Conservation (phyloP, 495 filamentous ascomycete genomes). For the Collariella sp. region DNA sequence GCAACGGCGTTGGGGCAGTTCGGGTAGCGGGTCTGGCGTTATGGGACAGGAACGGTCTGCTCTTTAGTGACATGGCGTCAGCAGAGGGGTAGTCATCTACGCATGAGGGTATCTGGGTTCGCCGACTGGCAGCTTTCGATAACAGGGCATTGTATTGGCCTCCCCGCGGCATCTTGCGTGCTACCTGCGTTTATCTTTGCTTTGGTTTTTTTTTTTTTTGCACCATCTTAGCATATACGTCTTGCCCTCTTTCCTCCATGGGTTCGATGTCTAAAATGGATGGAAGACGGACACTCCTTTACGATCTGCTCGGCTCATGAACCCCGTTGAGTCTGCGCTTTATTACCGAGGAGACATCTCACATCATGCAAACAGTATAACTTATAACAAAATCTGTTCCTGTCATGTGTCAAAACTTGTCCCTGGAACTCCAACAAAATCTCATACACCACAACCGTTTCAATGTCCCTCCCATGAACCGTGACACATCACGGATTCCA, state of each 20-base stretch:
- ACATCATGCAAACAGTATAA: not conserved
- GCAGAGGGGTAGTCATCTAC: not conserved
- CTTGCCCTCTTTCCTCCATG: slow-evolving; percentile 46
- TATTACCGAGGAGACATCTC: slow-evolving; percentile 37
- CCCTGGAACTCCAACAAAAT: no score
- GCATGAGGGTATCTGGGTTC: not conserved
- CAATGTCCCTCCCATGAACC: no score
- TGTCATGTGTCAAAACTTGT: no score
- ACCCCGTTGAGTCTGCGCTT: slow-evolving; percentile 35
- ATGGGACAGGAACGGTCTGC: not conserved
- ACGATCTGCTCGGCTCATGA: slow-evolving; percentile 42
- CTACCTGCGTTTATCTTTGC: not conserved
- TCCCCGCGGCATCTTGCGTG: not conserved
- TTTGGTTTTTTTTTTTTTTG: not conserved
- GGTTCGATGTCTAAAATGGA: slow-evolving; percentile 68
- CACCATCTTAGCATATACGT: slow-evolving; percentile 66
- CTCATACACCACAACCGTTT: no score
- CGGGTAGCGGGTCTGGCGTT: slow-evolving; percentile 1
- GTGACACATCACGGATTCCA: no score
- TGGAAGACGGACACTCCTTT: slow-evolving; percentile 54
- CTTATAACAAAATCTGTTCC: not conserved
- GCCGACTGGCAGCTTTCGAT: not conserved
- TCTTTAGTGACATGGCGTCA: not conserved
- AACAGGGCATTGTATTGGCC: not conserved
- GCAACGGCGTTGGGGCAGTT: not conserved